Evolutionary conservation across 1,284 basidiomycete species (phyloP).

Genomic region (Trametes sp.): DNA sequence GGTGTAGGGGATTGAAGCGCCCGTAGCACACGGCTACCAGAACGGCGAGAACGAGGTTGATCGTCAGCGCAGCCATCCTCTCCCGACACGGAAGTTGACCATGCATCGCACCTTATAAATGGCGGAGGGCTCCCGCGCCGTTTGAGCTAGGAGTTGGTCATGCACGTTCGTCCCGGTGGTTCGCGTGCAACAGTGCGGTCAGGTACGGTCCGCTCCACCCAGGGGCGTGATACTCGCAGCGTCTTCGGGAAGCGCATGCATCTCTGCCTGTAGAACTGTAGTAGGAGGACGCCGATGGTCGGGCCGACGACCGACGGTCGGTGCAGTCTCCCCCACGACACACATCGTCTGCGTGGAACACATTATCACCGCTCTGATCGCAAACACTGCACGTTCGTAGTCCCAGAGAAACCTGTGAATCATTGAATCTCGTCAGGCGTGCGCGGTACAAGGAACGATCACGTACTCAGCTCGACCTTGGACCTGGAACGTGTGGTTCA

Average conservation of each 20-base stretch:
- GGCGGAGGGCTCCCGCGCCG: background rate
- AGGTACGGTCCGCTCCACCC: background rate
- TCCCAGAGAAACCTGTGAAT: too few species aligned
- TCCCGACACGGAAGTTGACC: background rate
- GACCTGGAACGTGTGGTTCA: background rate
- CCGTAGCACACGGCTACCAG: slow-evolving; percentile 1
- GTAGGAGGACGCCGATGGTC: background rate
- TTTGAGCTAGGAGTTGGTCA: background rate
- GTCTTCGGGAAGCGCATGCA: background rate
- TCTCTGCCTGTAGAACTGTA: background rate
- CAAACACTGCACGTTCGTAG: too few species aligned
- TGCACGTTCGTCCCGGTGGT: slow-evolving; percentile 17
- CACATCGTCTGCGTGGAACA: too few species aligned
- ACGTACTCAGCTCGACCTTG: too few species aligned
- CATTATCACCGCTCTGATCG: too few species aligned
- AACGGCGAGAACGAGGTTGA: slow-evolving; percentile 9
- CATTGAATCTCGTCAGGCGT: too few species aligned
- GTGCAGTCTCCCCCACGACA: too few species aligned
- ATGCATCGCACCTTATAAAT: background rate
- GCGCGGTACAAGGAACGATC: too few species aligned
- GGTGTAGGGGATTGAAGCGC: slow-evolving; percentile 48
- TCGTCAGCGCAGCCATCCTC: slow-evolving; percentile 6
- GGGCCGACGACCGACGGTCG: background rate
- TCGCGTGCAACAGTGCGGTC: background rate
- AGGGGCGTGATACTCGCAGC: background rate